These are phyloP conservation scores for Cocos nucifera DNA, from an alignment of 176 grass and related monocot species.

Conservation along the genomic window DNA sequence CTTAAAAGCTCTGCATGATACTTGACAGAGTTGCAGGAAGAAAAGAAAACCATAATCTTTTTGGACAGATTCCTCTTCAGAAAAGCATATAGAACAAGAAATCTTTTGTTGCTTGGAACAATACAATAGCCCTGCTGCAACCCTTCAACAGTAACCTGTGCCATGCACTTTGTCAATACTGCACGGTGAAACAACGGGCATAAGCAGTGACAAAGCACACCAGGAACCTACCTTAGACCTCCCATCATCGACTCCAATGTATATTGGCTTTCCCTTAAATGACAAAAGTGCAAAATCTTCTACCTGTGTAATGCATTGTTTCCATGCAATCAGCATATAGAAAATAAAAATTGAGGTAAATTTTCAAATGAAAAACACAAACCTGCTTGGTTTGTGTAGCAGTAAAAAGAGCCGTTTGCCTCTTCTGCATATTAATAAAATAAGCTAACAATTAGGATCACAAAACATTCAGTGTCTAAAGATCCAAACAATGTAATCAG, in stretches of 20 bases:
- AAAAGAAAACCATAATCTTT: constrained; percentile 99
- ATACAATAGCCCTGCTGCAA: constrained; percentile 89
- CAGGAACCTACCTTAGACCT: constrained; percentile 53
- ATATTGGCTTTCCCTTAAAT: constrained; percentile 85
- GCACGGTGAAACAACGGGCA: neutral
- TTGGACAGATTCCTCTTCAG: constrained; percentile 77
- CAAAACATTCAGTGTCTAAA: too few relatives aligned
- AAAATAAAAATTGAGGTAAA: neutral
- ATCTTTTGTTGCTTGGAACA: constrained; percentile 67
- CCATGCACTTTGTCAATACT: constrained; percentile 22
- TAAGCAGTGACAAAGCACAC: neutral
- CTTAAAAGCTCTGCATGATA: constrained; percentile 76
- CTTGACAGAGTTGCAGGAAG: constrained; percentile 95
- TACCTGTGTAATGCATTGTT: constrained; percentile 37
- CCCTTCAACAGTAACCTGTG: constrained; percentile 86
- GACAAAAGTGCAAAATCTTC: constrained; percentile 86
- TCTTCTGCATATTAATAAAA: constrained; percentile 40
- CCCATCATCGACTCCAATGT: constrained; percentile 80
- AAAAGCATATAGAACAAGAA: constrained; percentile 90
- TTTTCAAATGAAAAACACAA: constrained; percentile 15
- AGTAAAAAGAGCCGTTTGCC: constrained; percentile 97
- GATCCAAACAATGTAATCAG: too few relatives aligned
- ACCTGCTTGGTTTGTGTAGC: constrained; percentile 89
- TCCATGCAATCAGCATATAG: neutral
- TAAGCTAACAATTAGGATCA: too few relatives aligned